Conservation (phyloP, 441 rosid species). For the Jatropha multifida region DNA sequence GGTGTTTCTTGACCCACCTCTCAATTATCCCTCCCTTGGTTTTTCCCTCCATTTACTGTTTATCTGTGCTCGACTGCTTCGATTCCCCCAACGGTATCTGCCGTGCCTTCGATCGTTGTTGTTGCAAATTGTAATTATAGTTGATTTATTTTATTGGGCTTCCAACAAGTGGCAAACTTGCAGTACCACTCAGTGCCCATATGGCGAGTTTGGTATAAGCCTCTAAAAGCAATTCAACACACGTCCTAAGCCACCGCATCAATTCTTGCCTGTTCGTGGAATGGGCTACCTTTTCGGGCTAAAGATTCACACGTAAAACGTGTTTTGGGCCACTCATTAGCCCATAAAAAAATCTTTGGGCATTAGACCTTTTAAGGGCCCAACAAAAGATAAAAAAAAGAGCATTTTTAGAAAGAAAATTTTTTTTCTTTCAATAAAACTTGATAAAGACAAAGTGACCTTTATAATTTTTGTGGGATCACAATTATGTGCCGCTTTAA, state of each 20-base stretch:
- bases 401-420: too few relatives aligned
- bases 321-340: too few relatives aligned
- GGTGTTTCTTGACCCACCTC: conserved; percentile 55
- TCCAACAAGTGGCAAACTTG: too few relatives aligned
- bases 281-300: neutral
- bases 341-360: too few relatives aligned
- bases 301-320: neutral
- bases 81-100: neutral
- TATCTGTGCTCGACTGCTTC: neutral
- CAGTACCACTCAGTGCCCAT: neutral
- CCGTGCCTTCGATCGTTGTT: neutral
- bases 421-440: too few relatives aligned
- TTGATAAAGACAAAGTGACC: too few relatives aligned
- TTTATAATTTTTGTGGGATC: too few relatives aligned
- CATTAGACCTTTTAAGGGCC: neutral
- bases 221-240: too few relatives aligned
- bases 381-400: too few relatives aligned
- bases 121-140: neutral
- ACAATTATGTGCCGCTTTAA: neutral
- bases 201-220: neutral
- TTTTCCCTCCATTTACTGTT: conserved; percentile 11
- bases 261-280: neutral
- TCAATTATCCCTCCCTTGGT: conserved; percentile 32
- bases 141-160: neutral
- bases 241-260: neutral